Percentiles rank a stretch among this genome's conserved stretches.
phyloP scores from a whole-genome alignment of 192 early-diverging fungal species.

The Spizellomyces punctatus region DNA sequence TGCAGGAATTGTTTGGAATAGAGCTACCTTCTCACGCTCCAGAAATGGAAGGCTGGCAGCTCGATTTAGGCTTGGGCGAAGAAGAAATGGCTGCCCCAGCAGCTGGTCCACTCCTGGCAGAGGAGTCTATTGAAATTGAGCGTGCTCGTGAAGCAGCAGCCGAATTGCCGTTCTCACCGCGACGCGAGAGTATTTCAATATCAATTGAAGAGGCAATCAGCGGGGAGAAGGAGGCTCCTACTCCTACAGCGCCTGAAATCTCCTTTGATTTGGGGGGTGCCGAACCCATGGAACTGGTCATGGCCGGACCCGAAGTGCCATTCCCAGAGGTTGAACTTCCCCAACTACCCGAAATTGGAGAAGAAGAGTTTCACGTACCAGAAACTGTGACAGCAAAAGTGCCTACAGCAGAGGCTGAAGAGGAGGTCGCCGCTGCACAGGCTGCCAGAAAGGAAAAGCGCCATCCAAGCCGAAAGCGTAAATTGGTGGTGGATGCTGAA shows the following conservation, averaged over 20 bases:
- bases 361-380: constrained; percentile 10
- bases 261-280: neutral
- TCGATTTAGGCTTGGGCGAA: constrained; percentile 46
- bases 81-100: constrained; percentile 37
- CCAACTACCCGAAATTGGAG: neutral
- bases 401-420: neutral
- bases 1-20: constrained; percentile 29
- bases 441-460: constrained; percentile 1
- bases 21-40: neutral
- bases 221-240: constrained; percentile 9
- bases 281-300: constrained; percentile 25
- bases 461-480: constrained; percentile 39
- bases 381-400: constrained; percentile 3
- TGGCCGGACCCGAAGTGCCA: neutral
- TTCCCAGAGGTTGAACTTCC: constrained; percentile 1
- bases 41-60: constrained; percentile 35
- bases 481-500: constrained; percentile 64
- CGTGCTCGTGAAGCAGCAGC: constrained; percentile 52
- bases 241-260: constrained; percentile 18
- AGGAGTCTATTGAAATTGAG: constrained; percentile 55
- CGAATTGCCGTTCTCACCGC: constrained; percentile 29
- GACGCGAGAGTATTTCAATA: constrained; percentile 17
- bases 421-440: neutral
- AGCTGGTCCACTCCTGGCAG: neutral
- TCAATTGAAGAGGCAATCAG: neutral